Conservation (phyloP, 1,284 basidiomycete species). For the Ceraceosorus guamensis region DNA sequence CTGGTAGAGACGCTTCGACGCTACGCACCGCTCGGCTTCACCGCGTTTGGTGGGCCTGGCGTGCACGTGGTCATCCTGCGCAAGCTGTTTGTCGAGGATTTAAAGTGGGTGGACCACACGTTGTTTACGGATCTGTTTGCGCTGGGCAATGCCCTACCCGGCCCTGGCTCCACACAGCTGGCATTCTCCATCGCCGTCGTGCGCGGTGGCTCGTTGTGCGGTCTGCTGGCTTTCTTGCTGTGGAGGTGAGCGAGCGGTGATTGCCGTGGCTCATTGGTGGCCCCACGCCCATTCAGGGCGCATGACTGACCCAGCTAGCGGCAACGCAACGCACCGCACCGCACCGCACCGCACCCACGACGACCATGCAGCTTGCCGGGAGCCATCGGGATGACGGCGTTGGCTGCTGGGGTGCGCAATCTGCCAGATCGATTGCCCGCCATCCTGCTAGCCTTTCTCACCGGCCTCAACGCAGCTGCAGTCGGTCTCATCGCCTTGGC, state of each 20-base stretch:
- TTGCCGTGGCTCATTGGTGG: background rate
- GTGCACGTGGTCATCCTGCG: constrained; percentile 27
- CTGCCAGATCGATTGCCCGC: constrained; percentile 54
- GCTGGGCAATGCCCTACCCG: constrained; percentile 52
- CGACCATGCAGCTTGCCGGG: constrained; percentile 39
- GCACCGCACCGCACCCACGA: no score
- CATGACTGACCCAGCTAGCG: background rate
- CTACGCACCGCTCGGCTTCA: constrained; percentile 35
- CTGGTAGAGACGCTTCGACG: constrained; percentile 25
- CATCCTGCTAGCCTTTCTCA: constrained; percentile 56
- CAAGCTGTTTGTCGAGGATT: constrained; percentile 29
- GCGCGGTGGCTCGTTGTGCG: constrained; percentile 47
- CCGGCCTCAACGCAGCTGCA: constrained; percentile 58
- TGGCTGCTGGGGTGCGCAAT: constrained; percentile 54
- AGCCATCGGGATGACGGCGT: constrained; percentile 55
- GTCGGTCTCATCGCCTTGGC: constrained; percentile 59
- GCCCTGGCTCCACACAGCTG: constrained; percentile 52
- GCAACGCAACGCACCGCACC: background rate
- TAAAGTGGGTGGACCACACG: constrained; percentile 32
- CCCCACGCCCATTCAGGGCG: background rate
- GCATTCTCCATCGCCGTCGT: constrained; percentile 50
- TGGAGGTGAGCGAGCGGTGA: constrained; percentile 48
- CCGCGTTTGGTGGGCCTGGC: constrained; percentile 20
- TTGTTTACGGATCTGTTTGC: constrained; percentile 50
- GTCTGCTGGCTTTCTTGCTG: constrained; percentile 49